phyloP scores from a whole-genome alignment of 352 stramenopile genomes.

The Pythium vanterpoolii region DNA sequence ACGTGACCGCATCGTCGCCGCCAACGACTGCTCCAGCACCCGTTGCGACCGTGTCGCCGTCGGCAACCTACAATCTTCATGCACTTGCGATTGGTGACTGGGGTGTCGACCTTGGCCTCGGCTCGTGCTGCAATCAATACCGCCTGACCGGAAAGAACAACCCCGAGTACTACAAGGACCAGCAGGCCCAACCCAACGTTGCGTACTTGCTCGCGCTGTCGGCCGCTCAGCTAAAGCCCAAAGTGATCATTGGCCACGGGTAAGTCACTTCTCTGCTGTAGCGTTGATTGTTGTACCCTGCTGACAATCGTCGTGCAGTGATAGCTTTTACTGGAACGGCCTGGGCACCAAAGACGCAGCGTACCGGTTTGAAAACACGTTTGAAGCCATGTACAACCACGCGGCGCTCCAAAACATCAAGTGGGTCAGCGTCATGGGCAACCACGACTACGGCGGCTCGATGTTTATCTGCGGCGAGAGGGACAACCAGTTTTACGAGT shows the following conservation, averaged over 20 bases:
- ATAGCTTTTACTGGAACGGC: conserved; percentile 76
- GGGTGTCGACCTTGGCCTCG: conserved; percentile 55
- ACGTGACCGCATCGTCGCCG: conserved; percentile 11
- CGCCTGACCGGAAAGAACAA: conserved; percentile 52
- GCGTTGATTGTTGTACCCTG: neutral
- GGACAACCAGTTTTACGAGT: conserved; percentile 64
- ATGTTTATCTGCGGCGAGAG: conserved; percentile 74
- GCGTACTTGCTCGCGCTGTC: conserved; percentile 58
- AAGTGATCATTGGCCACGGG: conserved; percentile 57
- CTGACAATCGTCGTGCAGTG: conserved; percentile 17
- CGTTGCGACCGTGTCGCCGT: conserved; percentile 28
- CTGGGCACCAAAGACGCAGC: conserved; percentile 57
- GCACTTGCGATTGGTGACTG: conserved; percentile 73
- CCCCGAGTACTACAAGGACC: conserved; percentile 66
- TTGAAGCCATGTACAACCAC: conserved; percentile 63
- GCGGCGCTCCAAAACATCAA: conserved; percentile 43
- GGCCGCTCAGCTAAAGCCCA: conserved; percentile 54
- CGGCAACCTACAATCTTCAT: conserved; percentile 47
- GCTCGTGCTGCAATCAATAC: conserved; percentile 73
- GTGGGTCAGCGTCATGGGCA: conserved; percentile 71
- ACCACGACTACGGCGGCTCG: conserved; percentile 70
- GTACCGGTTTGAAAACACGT: conserved; percentile 64
- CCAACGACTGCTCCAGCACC: conserved; percentile 16
- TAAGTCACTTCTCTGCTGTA: conserved; percentile 14
- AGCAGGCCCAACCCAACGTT: conserved; percentile 63